Evolutionary conservation across 148 eudicot species (phyloP), one percentile per base, ranked within the genome.

Genomic region (Talinum fruticosum): DNA sequence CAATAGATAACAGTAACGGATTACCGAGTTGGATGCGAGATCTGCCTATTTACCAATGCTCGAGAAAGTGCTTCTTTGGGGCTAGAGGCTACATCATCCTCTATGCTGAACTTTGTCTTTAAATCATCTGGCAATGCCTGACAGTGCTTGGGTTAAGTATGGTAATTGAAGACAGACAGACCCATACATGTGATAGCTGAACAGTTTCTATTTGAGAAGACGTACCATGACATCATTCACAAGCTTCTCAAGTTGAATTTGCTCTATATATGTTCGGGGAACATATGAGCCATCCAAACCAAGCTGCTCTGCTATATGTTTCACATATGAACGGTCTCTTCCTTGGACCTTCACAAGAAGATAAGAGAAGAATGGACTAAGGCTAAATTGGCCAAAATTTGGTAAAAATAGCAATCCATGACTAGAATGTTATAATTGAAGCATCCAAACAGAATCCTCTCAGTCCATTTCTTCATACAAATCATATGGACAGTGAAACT

Each of bases 21-120:
- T 54, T 91, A 91, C 98, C 98, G 84, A 47, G 83, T 91, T 74
- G 93, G 89, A 86, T 90, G 83, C 82, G 91, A 91, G 74, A 70
- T 86, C 75, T 94, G 86, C 79, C 92, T 84, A 84, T 96, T 97
- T n/a, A 94, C 86, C 54, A 94, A 96, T 37, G 97, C 99, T 83
- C 97, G 90, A 65, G 97, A 90, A 81, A 96, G 88, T 64, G 97
- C 97, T 88, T 96, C 99, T 86, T 91, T 96, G 41, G 99, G 99
- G 81, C 97, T 93, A 69, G 97, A 82, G 47, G 80, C 94, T 80
- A 91, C 65, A 74, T 93, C 96, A 78, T 90, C 97, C 76, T 96
- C 97, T 77, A 96, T 88, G 84, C 97, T 96, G 71, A 96, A 89
- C 87, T 91, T 90, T 79, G 97, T 89, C 88, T 85, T 96, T 79